phyloP scores from a whole-genome alignment of 441 rosid species.

The Erodium moschatum region DNA sequence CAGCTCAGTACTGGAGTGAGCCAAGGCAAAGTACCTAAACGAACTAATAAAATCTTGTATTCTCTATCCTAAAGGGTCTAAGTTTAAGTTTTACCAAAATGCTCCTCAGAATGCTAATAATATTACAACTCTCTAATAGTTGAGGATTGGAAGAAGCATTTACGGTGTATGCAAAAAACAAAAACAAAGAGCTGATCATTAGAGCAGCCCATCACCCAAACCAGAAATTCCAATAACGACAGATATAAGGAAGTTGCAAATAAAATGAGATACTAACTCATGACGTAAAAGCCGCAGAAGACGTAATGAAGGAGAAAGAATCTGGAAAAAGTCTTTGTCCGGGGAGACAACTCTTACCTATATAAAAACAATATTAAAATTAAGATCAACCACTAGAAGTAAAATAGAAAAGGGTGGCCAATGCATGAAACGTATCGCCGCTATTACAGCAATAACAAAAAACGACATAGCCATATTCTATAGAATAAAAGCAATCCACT shows the following conservation, averaged over 20 bases:
- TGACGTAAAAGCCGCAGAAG: constrained; percentile 79
- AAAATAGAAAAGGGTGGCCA: constrained; percentile 1
- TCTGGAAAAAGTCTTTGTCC: constrained; percentile 96
- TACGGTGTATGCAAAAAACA: background rate
- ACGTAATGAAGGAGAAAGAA: constrained; percentile 84
- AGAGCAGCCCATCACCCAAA: background rate
- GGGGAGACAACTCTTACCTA: constrained; percentile 98
- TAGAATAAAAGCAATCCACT: background rate
- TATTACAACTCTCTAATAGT: background rate
- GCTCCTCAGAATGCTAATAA: background rate
- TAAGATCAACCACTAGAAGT: background rate
- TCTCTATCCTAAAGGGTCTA: background rate
- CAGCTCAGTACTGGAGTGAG: too few relatives aligned
- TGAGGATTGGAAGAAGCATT: background rate
- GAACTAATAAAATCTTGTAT: background rate
- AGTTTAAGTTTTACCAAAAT: background rate
- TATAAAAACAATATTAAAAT: constrained; percentile 21
- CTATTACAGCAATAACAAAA: background rate
- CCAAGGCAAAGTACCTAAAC: background rate
- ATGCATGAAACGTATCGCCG: background rate
- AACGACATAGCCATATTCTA: background rate
- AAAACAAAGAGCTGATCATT: background rate
- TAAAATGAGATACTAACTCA: constrained; percentile 47
- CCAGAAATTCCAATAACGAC: background rate
- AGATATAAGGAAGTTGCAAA: background rate